Evolutionary conservation across 805 yeast genomes (phyloP).

Genomic region (Hanseniaspora thailandica): DNA sequence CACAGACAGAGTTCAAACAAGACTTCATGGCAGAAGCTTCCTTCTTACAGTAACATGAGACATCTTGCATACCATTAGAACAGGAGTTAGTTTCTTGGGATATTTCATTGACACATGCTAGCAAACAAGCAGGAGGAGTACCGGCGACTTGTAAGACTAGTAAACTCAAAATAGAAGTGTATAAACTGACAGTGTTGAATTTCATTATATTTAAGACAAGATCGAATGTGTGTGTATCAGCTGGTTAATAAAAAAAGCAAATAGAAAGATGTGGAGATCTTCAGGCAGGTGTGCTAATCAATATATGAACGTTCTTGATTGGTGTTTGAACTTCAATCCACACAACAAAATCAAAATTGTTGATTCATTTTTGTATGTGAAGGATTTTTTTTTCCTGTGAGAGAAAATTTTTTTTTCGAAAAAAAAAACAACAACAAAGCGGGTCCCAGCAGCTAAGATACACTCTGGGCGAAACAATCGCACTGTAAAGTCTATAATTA

Average conservation of each 20-base stretch:
- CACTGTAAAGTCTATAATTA: too few relatives aligned
- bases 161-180: slow-evolving; percentile 15
- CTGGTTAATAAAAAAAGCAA: neutral
- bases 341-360: too few relatives aligned
- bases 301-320: too few relatives aligned
- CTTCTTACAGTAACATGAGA: slow-evolving; percentile 55
- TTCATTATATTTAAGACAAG: slow-evolving; percentile 2
- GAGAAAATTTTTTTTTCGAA: too few relatives aligned
- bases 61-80: slow-evolving; percentile 43
- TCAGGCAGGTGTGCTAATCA: too few relatives aligned
- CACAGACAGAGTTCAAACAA: slow-evolving; percentile 63
- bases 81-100: slow-evolving; percentile 43
- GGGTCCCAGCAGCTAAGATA: too few relatives aligned
- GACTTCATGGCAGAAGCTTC: slow-evolving; percentile 41
- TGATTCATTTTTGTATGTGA: too few relatives aligned
- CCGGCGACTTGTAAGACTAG: slow-evolving; percentile 33
- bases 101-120: slow-evolving; percentile 76
- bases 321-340: too few relatives aligned
- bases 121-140: slow-evolving; percentile 82
- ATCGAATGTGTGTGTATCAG: neutral
- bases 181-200: slow-evolving; percentile 1
- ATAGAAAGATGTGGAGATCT: too few relatives aligned
- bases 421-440: too few relatives aligned
- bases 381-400: too few relatives aligned
- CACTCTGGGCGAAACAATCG: too few relatives aligned